These are phyloP conservation scores for Russula foetens DNA, from an alignment of 768 basidiomycete species.

Conservation along the genomic window DNA sequence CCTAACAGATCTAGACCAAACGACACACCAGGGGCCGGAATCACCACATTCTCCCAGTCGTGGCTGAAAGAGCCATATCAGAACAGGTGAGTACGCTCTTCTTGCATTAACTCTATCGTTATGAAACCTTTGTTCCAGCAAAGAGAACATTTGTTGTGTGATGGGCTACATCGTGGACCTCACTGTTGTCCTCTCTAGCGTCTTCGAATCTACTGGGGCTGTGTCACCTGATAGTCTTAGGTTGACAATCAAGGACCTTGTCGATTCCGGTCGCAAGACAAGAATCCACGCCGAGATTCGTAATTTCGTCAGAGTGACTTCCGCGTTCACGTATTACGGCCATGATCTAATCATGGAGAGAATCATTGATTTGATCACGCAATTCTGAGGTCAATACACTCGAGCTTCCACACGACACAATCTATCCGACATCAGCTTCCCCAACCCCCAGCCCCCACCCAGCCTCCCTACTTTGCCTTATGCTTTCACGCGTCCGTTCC, in stretches of 20 bases:
- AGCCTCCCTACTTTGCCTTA: too few relatives aligned
- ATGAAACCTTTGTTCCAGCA: not conserved
- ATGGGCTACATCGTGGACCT: constrained; percentile 9
- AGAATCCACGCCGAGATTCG: not conserved
- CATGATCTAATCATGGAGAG: not conserved
- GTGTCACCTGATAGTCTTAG: not conserved
- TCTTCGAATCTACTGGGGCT: not conserved
- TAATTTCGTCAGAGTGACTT: not conserved
- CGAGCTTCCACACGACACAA: not conserved
- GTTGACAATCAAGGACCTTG: not conserved
- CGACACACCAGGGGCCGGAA: not conserved
- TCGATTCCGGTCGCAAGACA: not conserved
- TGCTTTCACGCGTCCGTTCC: too few relatives aligned
- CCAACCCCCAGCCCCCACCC: too few relatives aligned
- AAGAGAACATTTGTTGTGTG: not conserved
- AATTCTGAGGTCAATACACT: not conserved
- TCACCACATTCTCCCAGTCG: not conserved
- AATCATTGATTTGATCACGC: not conserved
- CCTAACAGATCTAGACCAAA: not conserved
- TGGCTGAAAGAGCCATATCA: not conserved
- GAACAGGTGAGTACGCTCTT: not conserved
- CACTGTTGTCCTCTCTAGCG: not conserved
- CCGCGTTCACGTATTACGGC: not conserved
- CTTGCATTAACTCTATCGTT: too few relatives aligned
- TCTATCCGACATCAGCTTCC: not conserved